Evolutionary conservation across 2,329 filamentous ascomycete species (phyloP).

Genomic region (Cercospora beticola): DNA sequence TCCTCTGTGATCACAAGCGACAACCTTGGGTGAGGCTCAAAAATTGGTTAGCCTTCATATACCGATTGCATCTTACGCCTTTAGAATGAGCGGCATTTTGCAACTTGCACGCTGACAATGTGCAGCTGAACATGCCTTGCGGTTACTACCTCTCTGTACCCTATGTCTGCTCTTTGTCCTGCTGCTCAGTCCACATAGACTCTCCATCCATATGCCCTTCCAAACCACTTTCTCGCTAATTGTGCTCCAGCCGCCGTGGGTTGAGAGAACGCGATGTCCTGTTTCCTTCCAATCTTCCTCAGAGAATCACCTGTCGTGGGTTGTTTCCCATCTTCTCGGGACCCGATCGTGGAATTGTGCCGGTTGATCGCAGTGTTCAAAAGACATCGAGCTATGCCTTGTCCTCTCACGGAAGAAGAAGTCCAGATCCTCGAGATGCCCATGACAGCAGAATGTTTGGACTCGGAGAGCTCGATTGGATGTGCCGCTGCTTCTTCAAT

Average conservation of each 20-base stretch:
- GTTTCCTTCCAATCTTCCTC: slow-evolving; percentile 55
- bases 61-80: too few species aligned
- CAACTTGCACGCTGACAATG: too few species aligned
- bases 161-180: not conserved
- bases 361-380: slow-evolving; percentile 46
- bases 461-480: slow-evolving; percentile 28
- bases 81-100: too few species aligned
- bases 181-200: slow-evolving; percentile 58
- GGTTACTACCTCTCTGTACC: not conserved
- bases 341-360: slow-evolving; percentile 17
- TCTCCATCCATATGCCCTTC: slow-evolving; percentile 56
- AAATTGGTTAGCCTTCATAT: too few species aligned
- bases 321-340: not conserved
- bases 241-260: slow-evolving; percentile 62
- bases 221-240: slow-evolving; percentile 60
- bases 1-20: too few species aligned
- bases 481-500: slow-evolving; percentile 19
- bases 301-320: slow-evolving; percentile 25
- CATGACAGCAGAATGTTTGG: slow-evolving; percentile 48
- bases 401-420: slow-evolving; percentile 54
- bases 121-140: not conserved
- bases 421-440: slow-evolving; percentile 68
- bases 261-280: slow-evolving; percentile 62
- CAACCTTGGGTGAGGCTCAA: too few species aligned
- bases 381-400: slow-evolving; percentile 58